Evolutionary conservation across 148 eudicot genomes (phyloP), one percentile per base, ranked within the genome.

Genomic region (Silene conica): DNA sequence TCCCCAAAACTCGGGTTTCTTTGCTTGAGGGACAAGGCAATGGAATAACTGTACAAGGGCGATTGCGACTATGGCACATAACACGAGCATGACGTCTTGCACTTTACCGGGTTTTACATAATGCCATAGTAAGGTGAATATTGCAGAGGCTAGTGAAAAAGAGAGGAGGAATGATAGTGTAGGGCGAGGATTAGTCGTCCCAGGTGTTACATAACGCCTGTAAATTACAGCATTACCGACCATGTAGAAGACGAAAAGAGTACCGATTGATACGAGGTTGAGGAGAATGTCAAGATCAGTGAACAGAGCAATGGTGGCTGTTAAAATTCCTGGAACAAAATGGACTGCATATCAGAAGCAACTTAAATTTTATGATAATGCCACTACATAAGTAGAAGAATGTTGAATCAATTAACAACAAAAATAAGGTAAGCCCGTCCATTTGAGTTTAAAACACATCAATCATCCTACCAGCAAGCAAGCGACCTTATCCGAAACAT

Each of bases 231-330:
- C 98, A 64, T 88, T 93, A 0, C 91, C 89, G 15, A 93, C 98
- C 98, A 89, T 89, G 87, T 89, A 93, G 85, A 93, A 93, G 46
- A 93, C 95, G 63, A 93, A 93, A 23, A 93, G 95, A 0, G 97
- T 89, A 18, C 98, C 98, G 16, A 93, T 93, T 14, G 97, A 85
- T 11, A 91, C 95, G 2, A 93, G 87, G 84, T 89, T 82, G 50
- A 93, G 91, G 52, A 93, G 92, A 76, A 91, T 81, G 34, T 86
- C 79, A 46, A 93, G 80, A 52, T 93, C 95, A 12, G 97, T 89
- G 79, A 93, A 93, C 23, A 93, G 85, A 6, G 97, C 97, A 46
- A 93, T 91, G 58, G 82, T 85, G 1, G 97, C 95, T 5, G 98
- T 93, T 52, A 85, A 76, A 63, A 93, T 69, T 73, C 98, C 98